Conservation (phyloP, 1,139 yeast species). For the Pichia kudriavzevii region DNA sequence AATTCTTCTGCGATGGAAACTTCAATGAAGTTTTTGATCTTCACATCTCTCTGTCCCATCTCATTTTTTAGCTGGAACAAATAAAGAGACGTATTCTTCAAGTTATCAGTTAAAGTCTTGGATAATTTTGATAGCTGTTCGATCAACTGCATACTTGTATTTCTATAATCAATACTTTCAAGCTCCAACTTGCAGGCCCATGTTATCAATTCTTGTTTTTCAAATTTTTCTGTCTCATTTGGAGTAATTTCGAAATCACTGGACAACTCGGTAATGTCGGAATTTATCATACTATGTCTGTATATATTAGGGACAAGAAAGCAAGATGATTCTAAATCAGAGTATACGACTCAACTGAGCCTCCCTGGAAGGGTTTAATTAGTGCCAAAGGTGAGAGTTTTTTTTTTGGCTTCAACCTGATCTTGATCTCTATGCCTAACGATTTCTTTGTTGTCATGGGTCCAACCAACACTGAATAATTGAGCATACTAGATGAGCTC, state of each 20-base stretch:
- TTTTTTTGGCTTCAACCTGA: too few species aligned
- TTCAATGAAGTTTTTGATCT: conserved; percentile 7
- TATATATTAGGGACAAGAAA: background rate
- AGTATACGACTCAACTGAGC: too few species aligned
- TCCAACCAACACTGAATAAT: too few species aligned
- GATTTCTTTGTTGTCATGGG: too few species aligned
- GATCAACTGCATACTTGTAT: conserved; percentile 27
- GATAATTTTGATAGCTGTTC: conserved; percentile 13
- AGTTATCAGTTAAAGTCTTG: conserved; percentile 12
- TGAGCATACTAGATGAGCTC: too few species aligned
- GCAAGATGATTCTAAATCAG: background rate
- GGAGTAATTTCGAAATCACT: conserved; percentile 10
- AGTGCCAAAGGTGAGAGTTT: too few species aligned
- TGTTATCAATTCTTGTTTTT: conserved; percentile 27
- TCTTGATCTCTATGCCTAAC: too few species aligned
- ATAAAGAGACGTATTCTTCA: conserved; percentile 8
- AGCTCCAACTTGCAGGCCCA: conserved; percentile 42
- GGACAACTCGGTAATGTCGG: conserved; percentile 8
- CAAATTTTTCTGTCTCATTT: conserved; percentile 8
- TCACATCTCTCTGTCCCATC: conserved; percentile 1
- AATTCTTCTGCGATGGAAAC: conserved; percentile 8
- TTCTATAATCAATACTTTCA: conserved; percentile 35
- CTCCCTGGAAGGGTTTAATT: too few species aligned
- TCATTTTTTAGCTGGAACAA: conserved; percentile 6
- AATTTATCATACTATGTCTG: background rate